Base-by-base conservation (phyloP, 2,329 filamentous ascomycete species). In the Daldinia sp. region DNA sequence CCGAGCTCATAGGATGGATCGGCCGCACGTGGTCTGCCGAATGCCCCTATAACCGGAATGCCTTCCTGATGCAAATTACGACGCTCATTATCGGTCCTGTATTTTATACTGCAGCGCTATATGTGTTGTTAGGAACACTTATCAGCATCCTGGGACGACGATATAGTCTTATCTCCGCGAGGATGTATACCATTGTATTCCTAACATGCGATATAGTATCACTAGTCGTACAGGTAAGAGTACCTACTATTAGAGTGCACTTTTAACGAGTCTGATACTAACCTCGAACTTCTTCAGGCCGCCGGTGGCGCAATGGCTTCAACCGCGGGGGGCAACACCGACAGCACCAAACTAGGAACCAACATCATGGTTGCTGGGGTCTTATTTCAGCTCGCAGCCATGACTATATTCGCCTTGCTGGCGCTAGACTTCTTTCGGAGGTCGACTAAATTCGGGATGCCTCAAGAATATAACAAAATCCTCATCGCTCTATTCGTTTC, bases 101-200 rank as follows among this genome's bases (percentile, higher is more conserved):
- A 4, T 84, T 84, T 74, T 82, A 82, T 70, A 82, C 81, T 11
- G 82, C 81, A 1, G 82, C 79, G 1, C 77, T 84, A 50, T 84
- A 84, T 70, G 73, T 84, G 50, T 73, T 83, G 43, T 77, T 84
- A 2, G 81, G 81, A 51, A 76, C 74, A 29, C 77, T 84, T 59
- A 83, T 84, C 72, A 70, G 74, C 23, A 58, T 77, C 9, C 70
- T 82, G 13, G 82, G 82, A 6, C 75, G 72, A 3, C 63, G 79
- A 51, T 81, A 79, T 54, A 82, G 79, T 30, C 66, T 79, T 27
- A 69, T 84, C 6, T 72, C 72, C 5, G 76, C 81, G 1, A 77
- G 70, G 27, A 72, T 78, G 53, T 84, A 83, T 66, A 77, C 81
- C 55, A 79, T 77, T 72, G 76, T 83, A 64, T 84, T 83, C 66